A percentile compares a stretch with the other conserved stretches of the same genome.
Evolutionary conservation across 1,139 yeast genomes (phyloP).

Genomic region (Yamadazyma triangularis): DNA sequence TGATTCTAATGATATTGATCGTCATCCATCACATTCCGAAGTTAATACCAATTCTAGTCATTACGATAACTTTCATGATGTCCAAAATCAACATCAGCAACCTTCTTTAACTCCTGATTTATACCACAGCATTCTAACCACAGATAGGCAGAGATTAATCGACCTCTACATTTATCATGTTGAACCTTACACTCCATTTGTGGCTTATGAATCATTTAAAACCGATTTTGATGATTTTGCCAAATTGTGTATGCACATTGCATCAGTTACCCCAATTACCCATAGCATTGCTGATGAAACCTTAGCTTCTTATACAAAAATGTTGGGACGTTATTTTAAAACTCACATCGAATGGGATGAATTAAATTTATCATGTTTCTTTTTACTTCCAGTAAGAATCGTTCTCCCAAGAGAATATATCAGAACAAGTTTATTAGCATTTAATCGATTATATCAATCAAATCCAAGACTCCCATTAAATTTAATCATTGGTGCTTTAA

Average conservation of each 20-base stretch:
- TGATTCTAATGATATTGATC: neutral
- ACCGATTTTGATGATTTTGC: constrained; percentile 12
- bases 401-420: constrained; percentile 8
- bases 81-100: no score
- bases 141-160: neutral
- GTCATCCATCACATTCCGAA: neutral
- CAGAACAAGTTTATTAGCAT: constrained; percentile 8
- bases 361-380: constrained; percentile 14
- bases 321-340: constrained; percentile 7
- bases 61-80: no score
- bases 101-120: neutral
- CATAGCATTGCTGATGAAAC: constrained; percentile 10
- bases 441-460: constrained; percentile 9
- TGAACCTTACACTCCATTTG: constrained; percentile 19
- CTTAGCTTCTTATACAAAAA: constrained; percentile 10
- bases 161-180: constrained; percentile 11
- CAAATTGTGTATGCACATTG: constrained; percentile 16
- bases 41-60: no score
- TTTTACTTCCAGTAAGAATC: constrained; percentile 15
- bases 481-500: constrained; percentile 15
- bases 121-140: no score
- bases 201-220: constrained; percentile 10
- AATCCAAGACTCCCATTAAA: constrained; percentile 7
- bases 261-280: constrained; percentile 8
- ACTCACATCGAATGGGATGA: constrained; percentile 13